These are phyloP conservation scores for Monotropa hypopitys DNA, from an alignment of 179 eudicot genomes.

Conservation along the genomic window DNA sequence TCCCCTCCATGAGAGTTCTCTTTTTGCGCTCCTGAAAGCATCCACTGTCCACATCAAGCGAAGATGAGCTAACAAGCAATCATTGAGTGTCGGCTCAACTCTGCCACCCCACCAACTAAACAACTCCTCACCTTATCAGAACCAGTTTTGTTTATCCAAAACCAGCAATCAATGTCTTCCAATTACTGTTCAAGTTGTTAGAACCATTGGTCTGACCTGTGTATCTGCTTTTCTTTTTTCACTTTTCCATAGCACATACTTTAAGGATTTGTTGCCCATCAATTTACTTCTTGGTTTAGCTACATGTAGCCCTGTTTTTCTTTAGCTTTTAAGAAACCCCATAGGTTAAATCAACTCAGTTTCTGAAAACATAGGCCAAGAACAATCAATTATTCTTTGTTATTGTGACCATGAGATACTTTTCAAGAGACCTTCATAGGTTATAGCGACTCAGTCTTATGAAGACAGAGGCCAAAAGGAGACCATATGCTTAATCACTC, in stretches of 20 bases:
- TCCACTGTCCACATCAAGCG: background rate
- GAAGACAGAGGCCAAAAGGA: background rate
- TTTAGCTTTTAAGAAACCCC: background rate
- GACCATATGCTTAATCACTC: slow-evolving; percentile 6
- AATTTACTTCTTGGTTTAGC: slow-evolving; percentile 5
- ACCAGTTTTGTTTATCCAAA: background rate
- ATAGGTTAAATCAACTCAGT: background rate
- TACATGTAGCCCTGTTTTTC: background rate
- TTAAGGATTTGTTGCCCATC: background rate
- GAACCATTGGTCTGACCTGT: background rate
- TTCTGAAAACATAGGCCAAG: background rate
- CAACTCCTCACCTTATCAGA: background rate
- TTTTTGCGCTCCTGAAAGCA: background rate
- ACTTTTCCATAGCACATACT: background rate
- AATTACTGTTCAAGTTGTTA: background rate
- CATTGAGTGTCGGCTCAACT: background rate
- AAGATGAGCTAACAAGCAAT: background rate
- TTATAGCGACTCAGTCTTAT: background rate
- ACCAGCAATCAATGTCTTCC: background rate
- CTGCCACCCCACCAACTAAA: background rate
- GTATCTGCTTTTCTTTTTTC: background rate
- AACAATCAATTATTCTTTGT: background rate
- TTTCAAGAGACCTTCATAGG: background rate
- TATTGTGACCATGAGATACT: background rate
- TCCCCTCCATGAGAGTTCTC: background rate